Base-by-base conservation (phyloP, 2,329 filamentous ascomycete genomes). In the Bipolaris victoriae region DNA sequence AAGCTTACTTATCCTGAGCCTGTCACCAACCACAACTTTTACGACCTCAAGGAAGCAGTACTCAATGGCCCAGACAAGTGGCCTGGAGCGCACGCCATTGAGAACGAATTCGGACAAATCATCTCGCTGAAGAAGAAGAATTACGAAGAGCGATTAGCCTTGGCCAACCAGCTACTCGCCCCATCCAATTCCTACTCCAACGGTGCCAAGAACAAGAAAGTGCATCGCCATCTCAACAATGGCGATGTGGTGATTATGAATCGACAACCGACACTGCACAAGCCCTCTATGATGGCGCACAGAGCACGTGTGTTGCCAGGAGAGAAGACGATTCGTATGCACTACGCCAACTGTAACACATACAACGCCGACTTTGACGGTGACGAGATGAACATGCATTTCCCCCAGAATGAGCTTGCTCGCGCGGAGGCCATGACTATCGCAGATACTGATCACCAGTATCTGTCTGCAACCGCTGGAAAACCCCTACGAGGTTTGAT, bases 331-430 rank as follows among this genome's bases (percentile, higher is more conserved):
- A 93, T 99, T 74, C 92, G 95, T 65, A 98, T 99, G 94, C 95
- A 99, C 81, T 99, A 99, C 79, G 94, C 95, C 69, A 99, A 99
- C 76, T 98, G 95, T 77, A 99, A 99, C 73, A 97, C 95, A 0
- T 99, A 99, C 83, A 99, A 99, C 69, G 95, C 95, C 31, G 95
- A 99, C 83, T 99, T 99, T 73, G 96, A 99, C 72, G 95, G 95
- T 76, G 95, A 99, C 74, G 95, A 99, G 78, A 99, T 99, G 95
- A 99, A 99, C 77, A 96, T 99, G 93, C 95, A 99, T 78, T 98
- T 99, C 72, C 95, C 95, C 1, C 95, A 99, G 69, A 98, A 97
- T 67, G 96, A 98, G 74, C 83, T 98, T 63, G 95, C 95, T 15
- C 86, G 95, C 66, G 91, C 94, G 2, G 95, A 99, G 79, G 95